These are phyloP conservation scores for Lactifluus hygrophoroides DNA, from an alignment of 768 basidiomycete species.

Conservation along the genomic window DNA sequence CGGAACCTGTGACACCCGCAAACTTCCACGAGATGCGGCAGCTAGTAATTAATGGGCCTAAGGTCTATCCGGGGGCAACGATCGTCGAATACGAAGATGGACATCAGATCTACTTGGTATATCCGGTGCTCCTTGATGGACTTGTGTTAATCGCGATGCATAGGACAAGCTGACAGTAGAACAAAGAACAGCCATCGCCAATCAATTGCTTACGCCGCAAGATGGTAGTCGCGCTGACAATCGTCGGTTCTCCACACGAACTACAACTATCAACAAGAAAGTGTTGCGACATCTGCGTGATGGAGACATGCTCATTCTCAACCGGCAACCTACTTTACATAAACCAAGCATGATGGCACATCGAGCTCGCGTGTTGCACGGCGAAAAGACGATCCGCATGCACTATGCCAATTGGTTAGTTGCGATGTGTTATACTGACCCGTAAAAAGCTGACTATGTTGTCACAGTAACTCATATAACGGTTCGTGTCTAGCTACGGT, in stretches of 20 bases:
- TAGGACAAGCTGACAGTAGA: slow-evolving; percentile 83
- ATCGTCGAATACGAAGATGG: slow-evolving; percentile 97
- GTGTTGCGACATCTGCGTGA: slow-evolving; percentile 92
- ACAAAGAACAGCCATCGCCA: slow-evolving; percentile 90
- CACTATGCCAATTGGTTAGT: slow-evolving; percentile 98
- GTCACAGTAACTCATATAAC: slow-evolving; percentile 88
- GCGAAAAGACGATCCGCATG: slow-evolving; percentile 99
- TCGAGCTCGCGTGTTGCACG: slow-evolving; percentile 80
- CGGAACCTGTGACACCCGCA: slow-evolving; percentile 88
- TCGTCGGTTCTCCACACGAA: slow-evolving; percentile 64
- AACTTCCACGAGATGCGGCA: slow-evolving; percentile 87
- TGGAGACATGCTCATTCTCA: slow-evolving; percentile 91
- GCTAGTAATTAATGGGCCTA: slow-evolving; percentile 85
- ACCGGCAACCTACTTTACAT: slow-evolving; percentile 96
- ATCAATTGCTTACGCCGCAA: slow-evolving; percentile 87
- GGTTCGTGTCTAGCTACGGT: slow-evolving; percentile 38
- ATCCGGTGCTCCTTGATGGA: slow-evolving; percentile 19
- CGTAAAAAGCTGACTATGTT: slow-evolving; percentile 19
- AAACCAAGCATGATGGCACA: slow-evolving; percentile 99
- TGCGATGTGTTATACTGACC: neutral
- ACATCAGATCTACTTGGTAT: slow-evolving; percentile 71
- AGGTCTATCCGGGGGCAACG: slow-evolving; percentile 83
- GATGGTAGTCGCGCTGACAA: slow-evolving; percentile 51
- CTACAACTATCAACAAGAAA: slow-evolving; percentile 86
- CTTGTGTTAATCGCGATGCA: neutral